Evolutionary conservation across 352 stramenopile species (phyloP).

Genomic region (Aphanomyces stellatus): DNA sequence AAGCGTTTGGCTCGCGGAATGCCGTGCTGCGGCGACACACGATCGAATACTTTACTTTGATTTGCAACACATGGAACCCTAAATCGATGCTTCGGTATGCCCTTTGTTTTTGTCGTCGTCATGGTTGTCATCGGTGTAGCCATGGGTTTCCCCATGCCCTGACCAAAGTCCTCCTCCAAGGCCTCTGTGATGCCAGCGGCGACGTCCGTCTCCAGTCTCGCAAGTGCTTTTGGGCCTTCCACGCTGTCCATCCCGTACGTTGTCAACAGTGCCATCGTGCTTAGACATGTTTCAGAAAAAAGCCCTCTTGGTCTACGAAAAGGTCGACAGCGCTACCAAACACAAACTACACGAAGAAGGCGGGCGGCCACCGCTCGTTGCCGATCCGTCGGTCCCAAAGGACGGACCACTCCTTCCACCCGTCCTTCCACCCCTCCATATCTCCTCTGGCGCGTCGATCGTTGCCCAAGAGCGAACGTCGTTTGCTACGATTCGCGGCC

Average conservation of each 20-base stretch:
- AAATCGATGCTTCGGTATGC: not conserved
- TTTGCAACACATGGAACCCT: conserved; percentile 1
- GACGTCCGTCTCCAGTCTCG: not conserved
- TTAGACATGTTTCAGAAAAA: not conserved
- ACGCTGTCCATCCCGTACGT: not conserved
- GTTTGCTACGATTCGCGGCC: no score
- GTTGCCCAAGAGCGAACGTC: no score
- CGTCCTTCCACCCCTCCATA: no score
- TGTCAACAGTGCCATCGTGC: not conserved
- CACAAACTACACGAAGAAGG: not conserved
- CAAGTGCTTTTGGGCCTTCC: conserved; percentile 13
- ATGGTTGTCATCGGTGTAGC: not conserved
- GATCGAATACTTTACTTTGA: conserved; percentile 8
- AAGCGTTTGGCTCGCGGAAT: not conserved
- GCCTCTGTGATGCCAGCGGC: conserved; percentile 7
- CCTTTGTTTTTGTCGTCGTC: no score
- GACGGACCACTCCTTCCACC: no score
- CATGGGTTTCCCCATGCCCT: not conserved
- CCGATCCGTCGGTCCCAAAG: no score
- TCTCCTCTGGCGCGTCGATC: no score
- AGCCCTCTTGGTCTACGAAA: conserved; percentile 8
- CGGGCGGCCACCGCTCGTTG: no score
- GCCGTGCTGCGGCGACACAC: not conserved
- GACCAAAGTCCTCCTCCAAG: conserved; percentile 6
- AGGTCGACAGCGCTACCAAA: conserved; percentile 3